Evolutionary conservation across 2,329 filamentous ascomycete species (phyloP), one percentile per base, ranked within the genome.

Genomic region (Moelleriella libera): DNA sequence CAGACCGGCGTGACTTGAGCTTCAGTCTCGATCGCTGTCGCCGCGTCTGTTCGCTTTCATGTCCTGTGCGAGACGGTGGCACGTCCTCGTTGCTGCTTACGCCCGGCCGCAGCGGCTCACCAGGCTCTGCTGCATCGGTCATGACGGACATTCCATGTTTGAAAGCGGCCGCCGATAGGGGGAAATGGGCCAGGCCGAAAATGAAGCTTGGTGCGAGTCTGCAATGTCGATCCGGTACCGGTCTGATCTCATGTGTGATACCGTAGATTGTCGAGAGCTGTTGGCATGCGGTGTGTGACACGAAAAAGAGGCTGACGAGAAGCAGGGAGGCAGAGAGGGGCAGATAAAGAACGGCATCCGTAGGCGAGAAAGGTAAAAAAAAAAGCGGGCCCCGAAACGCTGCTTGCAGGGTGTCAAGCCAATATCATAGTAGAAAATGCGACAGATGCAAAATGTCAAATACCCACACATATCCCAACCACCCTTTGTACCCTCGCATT

Each of bases 121-220:
- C 32, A 11, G 32, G 68, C 45, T 61, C 49, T 10, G 53, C 51
- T 41, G 51, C 49, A 50, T 57, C 58, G 48, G 56, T 60, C 65
- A 68, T 68, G 50, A 54, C 52, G 56, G 46, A 48, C 49, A 45
- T 47, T 49, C 54, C 54, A 60, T 62, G 45, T 8, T 47, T 32
- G 14, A 39, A 6, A 14, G 10, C 2, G 9, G 5, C 12, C 32
- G 43, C 29, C 32, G 32, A 37, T 2, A 37, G 32, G 32, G 32
- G 32, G 32, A 37, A n/a, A n/a, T n/a, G n/a, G 32, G 32, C 7
- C 7, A 37, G 32, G 32, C 32, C 32, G 11, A 37, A 11, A 11
- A 11, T 37, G 32, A 7, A 11, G 32, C 11, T 11, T 7, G 7
- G 32, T 7, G 7, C 32, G 7, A 37, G 7, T 37, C 32, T 37